A percentile compares a stretch with the other conserved stretches of the same genome.
These are phyloP conservation scores for Penicillium sp. DNA, from an alignment of 2,329 filamentous ascomycete genomes.

Conservation along the genomic window DNA sequence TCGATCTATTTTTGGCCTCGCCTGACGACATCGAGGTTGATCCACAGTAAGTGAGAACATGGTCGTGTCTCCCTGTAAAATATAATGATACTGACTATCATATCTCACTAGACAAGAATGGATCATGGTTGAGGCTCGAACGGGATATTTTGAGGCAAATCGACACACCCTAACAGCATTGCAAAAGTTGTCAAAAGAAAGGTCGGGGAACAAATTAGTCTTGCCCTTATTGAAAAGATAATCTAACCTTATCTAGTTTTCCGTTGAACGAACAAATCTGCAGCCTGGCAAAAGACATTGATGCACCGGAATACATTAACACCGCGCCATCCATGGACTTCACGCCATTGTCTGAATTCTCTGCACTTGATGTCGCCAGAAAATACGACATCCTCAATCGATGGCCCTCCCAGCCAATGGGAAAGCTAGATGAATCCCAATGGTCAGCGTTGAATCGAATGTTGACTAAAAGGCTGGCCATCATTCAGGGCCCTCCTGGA, in stretches of 20 bases:
- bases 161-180: slow-evolving; percentile 71
- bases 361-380: slow-evolving; percentile 43
- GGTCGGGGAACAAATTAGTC: slow-evolving; percentile 28
- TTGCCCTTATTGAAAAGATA: not conserved
- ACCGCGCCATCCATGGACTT: slow-evolving; percentile 54
- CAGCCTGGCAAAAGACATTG: slow-evolving; percentile 39
- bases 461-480: slow-evolving; percentile 67
- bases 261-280: slow-evolving; percentile 48
- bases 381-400: slow-evolving; percentile 50
- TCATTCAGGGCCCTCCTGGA: slow-evolving; percentile 81
- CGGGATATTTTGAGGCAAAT: slow-evolving; percentile 74
- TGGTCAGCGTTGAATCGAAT: slow-evolving; percentile 67
- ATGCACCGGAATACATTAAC: slow-evolving; percentile 55
- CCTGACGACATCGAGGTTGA: slow-evolving; percentile 65
- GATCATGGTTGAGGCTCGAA: slow-evolving; percentile 75
- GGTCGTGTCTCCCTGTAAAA: rapidly evolving
- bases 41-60: slow-evolving; percentile 47
- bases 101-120: slow-evolving; percentile 52
- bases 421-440: slow-evolving; percentile 69
- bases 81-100: not conserved
- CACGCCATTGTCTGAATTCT: slow-evolving; percentile 41
- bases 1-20: slow-evolving; percentile 73
- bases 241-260: slow-evolving; percentile 37
- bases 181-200: slow-evolving; percentile 62
- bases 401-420: slow-evolving; percentile 51